These are phyloP conservation scores for Trichophyton simii DNA, from an alignment of 2,329 filamentous ascomycete species.

Conservation along the genomic window DNA sequence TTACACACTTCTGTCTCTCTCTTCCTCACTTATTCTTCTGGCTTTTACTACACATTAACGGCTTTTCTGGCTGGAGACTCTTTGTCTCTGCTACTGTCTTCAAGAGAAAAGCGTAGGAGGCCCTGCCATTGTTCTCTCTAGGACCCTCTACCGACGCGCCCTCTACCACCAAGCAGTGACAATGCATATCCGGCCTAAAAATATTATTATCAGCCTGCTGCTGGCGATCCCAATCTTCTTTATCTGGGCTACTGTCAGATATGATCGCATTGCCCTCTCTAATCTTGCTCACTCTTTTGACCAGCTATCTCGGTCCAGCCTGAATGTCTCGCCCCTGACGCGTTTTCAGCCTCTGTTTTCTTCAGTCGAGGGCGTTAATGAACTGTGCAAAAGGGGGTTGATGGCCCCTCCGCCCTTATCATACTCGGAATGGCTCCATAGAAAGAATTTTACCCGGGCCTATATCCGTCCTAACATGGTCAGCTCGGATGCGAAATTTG, in stretches of 20 bases:
- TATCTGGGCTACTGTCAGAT: slow-evolving; percentile 31
- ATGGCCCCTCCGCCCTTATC: slow-evolving; percentile 22
- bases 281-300: slow-evolving; percentile 28
- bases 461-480: slow-evolving; percentile 31
- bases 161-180: background rate
- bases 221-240: slow-evolving; percentile 29
- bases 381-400: slow-evolving; percentile 25
- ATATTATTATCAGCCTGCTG: slow-evolving; percentile 27
- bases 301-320: slow-evolving; percentile 14
- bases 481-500: slow-evolving; percentile 26
- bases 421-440: slow-evolving; percentile 31
- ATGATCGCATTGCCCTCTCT: slow-evolving; percentile 26
- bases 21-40: too few relatives aligned
- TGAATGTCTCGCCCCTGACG: background rate
- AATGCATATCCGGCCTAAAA: slow-evolving; percentile 20
- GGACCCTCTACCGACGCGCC: background rate
- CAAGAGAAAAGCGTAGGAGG: background rate
- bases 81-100: background rate
- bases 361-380: slow-evolving; percentile 14
- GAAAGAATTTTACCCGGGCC: slow-evolving; percentile 34
- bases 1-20: too few relatives aligned
- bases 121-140: background rate
- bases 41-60: background rate
- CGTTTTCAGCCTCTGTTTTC: background rate
- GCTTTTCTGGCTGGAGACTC: background rate